Conservation (phyloP, 2,329 filamentous ascomycete species). For the Trichoderma koningii region DNA sequence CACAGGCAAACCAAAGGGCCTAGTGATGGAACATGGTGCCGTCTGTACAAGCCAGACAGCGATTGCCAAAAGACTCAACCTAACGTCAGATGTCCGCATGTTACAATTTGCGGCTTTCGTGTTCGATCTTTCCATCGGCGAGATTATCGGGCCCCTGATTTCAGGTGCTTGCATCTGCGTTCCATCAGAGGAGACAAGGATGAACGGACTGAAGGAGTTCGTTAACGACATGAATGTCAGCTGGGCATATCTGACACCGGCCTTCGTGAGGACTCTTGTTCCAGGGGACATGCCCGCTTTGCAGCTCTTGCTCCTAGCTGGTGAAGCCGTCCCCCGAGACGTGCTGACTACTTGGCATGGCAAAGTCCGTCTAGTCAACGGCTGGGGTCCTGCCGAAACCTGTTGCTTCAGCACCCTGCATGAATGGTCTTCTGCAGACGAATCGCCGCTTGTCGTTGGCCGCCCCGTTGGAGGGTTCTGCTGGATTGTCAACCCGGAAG, state of each 20-base stretch:
- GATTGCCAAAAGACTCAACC: constrained; percentile 1
- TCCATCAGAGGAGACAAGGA: constrained; percentile 27
- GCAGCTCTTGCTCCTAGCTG: constrained; percentile 15
- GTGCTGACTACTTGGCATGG: constrained; percentile 15
- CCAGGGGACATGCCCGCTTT: constrained; percentile 8
- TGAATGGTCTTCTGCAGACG: background rate
- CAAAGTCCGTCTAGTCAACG: constrained; percentile 43
- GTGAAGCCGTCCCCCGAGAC: constrained; percentile 19
- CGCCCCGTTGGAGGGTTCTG: constrained; percentile 20
- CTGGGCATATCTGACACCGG: constrained; percentile 18
- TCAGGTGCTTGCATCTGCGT: constrained; percentile 31
- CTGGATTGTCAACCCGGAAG: constrained; percentile 32
- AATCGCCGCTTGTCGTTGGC: constrained; percentile 23
- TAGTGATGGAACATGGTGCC: constrained; percentile 23
- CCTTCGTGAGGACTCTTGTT: background rate
- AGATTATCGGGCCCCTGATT: constrained; percentile 25
- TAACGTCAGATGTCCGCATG: constrained; percentile 1
- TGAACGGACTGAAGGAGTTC: constrained; percentile 23
- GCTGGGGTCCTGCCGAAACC: constrained; percentile 47
- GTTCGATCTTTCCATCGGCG: constrained; percentile 28
- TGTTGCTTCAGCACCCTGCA: constrained; percentile 34
- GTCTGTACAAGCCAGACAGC: constrained; percentile 11
- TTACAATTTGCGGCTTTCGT: constrained; percentile 28
- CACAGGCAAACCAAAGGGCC: background rate
- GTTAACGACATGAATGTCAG: background rate